Conservation (phyloP, 306 rosid genomes). For the Vigna trinervia region DNA sequence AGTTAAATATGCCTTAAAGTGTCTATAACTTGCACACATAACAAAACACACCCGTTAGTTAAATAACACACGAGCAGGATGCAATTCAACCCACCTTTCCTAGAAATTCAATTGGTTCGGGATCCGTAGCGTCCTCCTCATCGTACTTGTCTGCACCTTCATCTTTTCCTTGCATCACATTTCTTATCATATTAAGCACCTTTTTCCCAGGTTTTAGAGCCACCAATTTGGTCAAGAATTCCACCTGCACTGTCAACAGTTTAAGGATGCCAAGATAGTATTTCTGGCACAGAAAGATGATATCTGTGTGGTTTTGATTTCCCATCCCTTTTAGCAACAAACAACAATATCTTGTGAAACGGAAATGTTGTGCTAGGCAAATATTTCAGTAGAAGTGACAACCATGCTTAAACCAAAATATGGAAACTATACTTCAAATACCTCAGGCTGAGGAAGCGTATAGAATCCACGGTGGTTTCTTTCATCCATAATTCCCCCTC, state of each 20-base stretch:
- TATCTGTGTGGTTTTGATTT: conserved; percentile 7
- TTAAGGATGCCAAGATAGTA: conserved; percentile 35
- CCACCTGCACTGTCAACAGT: conserved; percentile 66
- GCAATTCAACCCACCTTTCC: conserved; percentile 76
- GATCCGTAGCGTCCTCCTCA: conserved; percentile 44
- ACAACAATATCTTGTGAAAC: conserved; percentile 20
- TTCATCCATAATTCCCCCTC: conserved; percentile 92
- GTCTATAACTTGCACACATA: conserved; percentile 22
- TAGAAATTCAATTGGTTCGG: conserved; percentile 59
- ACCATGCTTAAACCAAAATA: conserved; percentile 31
- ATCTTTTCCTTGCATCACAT: conserved; percentile 92
- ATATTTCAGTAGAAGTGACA: conserved; percentile 10
- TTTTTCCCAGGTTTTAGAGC: conserved; percentile 88
- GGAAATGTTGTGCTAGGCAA: background rate
- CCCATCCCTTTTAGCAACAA: conserved; percentile 34
- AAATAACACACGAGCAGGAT: conserved; percentile 29
- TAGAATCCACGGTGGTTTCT: conserved; percentile 87
- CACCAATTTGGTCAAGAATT: conserved; percentile 85
- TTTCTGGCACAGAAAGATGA: conserved; percentile 10
- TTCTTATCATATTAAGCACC: conserved; percentile 84
- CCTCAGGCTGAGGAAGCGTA: conserved; percentile 96
- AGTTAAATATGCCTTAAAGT: conserved; percentile 28
- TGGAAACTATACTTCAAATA: conserved; percentile 42
- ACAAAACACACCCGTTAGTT: conserved; percentile 10
- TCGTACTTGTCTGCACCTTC: conserved; percentile 76